Percentiles rank a stretch among this genome's conserved stretches.
Conservation (phyloP, 225 moss, liverwort and hornwort genomes). For the Marchantia paleacea region DNA sequence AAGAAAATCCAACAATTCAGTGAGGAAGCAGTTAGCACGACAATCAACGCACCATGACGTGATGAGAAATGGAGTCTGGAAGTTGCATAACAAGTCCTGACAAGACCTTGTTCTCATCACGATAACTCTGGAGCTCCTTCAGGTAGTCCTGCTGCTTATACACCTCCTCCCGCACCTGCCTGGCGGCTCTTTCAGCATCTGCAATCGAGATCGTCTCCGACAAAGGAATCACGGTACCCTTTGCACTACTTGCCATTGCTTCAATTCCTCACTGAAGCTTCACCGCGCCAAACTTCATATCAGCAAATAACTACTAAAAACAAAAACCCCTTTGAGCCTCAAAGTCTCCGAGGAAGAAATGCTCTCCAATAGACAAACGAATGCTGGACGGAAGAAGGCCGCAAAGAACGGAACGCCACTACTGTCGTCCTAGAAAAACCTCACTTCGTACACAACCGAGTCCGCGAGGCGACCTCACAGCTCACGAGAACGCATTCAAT, state of each 20-base stretch:
- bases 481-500: too few species aligned
- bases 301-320: too few species aligned
- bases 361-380: too few species aligned
- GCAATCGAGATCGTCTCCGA: conserved; percentile 69
- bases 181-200: conserved; percentile 64
- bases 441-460: too few species aligned
- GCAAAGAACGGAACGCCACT: too few species aligned
- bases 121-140: conserved; percentile 57
- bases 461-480: too few species aligned
- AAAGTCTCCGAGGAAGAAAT: too few species aligned
- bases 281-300: too few species aligned
- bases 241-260: conserved; percentile 14
- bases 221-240: conserved; percentile 69
- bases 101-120: conserved; percentile 62
- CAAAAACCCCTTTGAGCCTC: too few species aligned
- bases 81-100: conserved; percentile 67
- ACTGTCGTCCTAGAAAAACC: too few species aligned
- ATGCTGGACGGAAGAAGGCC: too few species aligned
- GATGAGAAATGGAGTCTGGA: conserved; percentile 75
- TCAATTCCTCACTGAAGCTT: too few species aligned
- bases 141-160: conserved; percentile 56
- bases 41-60: conserved; percentile 59
- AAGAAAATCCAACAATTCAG: not conserved
- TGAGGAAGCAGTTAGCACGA: not conserved
- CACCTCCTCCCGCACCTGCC: conserved; percentile 65